Base-by-base conservation (phyloP, 352 stramenopile genomes). In the Globisporangium mamillatum region DNA sequence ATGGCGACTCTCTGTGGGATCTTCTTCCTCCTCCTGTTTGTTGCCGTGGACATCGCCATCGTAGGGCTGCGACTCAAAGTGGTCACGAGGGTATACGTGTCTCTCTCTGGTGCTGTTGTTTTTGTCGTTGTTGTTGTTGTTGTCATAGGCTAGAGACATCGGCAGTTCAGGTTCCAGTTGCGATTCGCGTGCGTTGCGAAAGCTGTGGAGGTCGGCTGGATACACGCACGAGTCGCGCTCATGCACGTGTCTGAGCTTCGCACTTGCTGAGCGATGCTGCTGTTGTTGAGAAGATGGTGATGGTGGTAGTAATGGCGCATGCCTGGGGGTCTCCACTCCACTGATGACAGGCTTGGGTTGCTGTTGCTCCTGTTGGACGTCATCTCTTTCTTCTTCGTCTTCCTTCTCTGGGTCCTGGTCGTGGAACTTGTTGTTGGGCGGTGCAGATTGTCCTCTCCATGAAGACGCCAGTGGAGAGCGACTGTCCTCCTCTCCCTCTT, bases 21-120 rank as follows among this genome's bases (percentile, higher is more conserved):
- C 38, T 6, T 56, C 25, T 0, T 56, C 25, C 12, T 62, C 27
- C 0, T 66, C 16, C 44, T 34, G 29, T 8, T 48, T 48, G 38
- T 1, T 58, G 38, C 48, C 27, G 38, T 48, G 20, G 1, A 46
- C 29, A 12, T 60, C 20, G 6, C 27, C 48, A 8, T 34, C n/a
- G n/a, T 22, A 57, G 24, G 57, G 24, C 41, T 65, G 60, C 14
- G 44, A 65, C 44, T 34, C 60, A n/a, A 65, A 56, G 10, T 65
- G 25, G 0, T 25, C 60, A 32, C 25, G 60, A 12, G 60, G 25
- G 38, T 57, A 61, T n/a, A 36, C 34, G n/a, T 60, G 61, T n/a
- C 25, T 50, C 22, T 27, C 16, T 6, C 14, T 32, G 22, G 12
- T 9, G 18, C 20, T 55, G 34, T 22, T 7, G 18, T 4, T 52